Evolutionary conservation across 2,329 filamentous ascomycete species (phyloP), one percentile per base, ranked within the genome.

Genomic region (Aspergillus udagawae): DNA sequence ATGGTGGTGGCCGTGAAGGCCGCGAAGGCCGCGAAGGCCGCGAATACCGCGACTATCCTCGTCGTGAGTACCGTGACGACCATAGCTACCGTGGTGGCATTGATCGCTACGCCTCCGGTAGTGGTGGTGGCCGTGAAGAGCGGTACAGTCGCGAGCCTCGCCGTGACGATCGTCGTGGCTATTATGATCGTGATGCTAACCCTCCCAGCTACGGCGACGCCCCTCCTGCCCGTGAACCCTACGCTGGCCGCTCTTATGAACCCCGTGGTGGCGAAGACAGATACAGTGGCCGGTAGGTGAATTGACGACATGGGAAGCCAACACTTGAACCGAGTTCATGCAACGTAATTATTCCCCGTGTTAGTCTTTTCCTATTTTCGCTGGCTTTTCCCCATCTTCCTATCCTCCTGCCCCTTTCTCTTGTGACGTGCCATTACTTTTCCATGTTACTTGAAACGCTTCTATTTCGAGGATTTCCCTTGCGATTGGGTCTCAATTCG

Each of bases 151-250:
- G 77, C 58, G 75, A 77, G 59, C 71, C 73, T 52, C 73, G 76
- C 63, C 72, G 77, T 58, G 77, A 73, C 52, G 74, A 76, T 55
- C 75, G 78, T 59, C 79, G 74, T 63, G 74, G 79, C 58, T 83
- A 82, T 70, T 82, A 83, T 63, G 79, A 82, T 63, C 80, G 80
- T 65, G 80, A 83, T 65, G 78, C 79, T 63, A 79, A 80, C 65
- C 72, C 75, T 73, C 75, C 77, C 62, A 74, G 74, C 65, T 78
- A 78, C 59, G 63, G 62, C 48, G 75, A 74, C 41, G 70, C 76
- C 35, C 66, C 70, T 62, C 71, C 73, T 59, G 65, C 73, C 28
- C 75, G 75, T 62, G 74, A 72, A 28, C 63, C 69, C 27, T 74
- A 74, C 44, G 64, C 60, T 49, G 61, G 66, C 56, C 72, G 74